Percentiles rank a stretch among this genome's conserved stretches.
Evolutionary conservation across 805 yeast species (phyloP).

Genomic region (Ogataea saltuana): DNA sequence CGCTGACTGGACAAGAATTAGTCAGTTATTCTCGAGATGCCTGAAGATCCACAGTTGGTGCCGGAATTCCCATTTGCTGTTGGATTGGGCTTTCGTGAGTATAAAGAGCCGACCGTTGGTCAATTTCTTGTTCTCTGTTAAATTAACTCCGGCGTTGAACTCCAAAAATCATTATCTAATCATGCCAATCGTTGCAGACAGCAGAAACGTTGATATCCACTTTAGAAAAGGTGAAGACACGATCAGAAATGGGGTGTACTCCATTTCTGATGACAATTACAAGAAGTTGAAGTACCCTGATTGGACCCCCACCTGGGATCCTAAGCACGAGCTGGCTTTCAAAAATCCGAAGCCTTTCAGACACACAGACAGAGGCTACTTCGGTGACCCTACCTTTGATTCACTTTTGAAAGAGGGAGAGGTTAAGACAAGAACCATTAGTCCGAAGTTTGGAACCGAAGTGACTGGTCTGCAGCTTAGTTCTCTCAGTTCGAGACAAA

Average conservation of each 20-base stretch:
- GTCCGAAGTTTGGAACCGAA: slow-evolving; percentile 73
- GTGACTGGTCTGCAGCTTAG: slow-evolving; percentile 61
- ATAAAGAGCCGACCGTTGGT: too few relatives aligned
- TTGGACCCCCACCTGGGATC: slow-evolving; percentile 70
- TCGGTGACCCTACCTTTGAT: slow-evolving; percentile 59
- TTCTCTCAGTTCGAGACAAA: slow-evolving; percentile 50
- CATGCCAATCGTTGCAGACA: slow-evolving; percentile 16
- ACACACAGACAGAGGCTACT: slow-evolving; percentile 61
- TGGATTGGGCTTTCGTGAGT: too few relatives aligned
- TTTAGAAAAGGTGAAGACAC: slow-evolving; percentile 54
- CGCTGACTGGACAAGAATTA: too few relatives aligned
- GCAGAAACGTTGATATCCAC: slow-evolving; percentile 40
- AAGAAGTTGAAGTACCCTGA: slow-evolving; percentile 46
- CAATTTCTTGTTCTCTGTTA: too few relatives aligned
- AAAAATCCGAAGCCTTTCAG: slow-evolving; percentile 47
- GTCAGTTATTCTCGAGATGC: too few relatives aligned
- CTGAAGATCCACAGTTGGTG: slow-evolving; percentile 7
- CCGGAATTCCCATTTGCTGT: too few relatives aligned
- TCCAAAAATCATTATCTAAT: neutral
- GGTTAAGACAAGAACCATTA: slow-evolving; percentile 42
- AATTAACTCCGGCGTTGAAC: neutral
- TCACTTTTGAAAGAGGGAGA: slow-evolving; percentile 43
- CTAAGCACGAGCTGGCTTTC: slow-evolving; percentile 46
- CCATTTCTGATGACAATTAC: slow-evolving; percentile 44
- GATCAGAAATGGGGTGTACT: slow-evolving; percentile 49